These are phyloP conservation scores for Penicillium janthinellum DNA, from an alignment of 2,329 filamentous ascomycete species.

Conservation along the genomic window DNA sequence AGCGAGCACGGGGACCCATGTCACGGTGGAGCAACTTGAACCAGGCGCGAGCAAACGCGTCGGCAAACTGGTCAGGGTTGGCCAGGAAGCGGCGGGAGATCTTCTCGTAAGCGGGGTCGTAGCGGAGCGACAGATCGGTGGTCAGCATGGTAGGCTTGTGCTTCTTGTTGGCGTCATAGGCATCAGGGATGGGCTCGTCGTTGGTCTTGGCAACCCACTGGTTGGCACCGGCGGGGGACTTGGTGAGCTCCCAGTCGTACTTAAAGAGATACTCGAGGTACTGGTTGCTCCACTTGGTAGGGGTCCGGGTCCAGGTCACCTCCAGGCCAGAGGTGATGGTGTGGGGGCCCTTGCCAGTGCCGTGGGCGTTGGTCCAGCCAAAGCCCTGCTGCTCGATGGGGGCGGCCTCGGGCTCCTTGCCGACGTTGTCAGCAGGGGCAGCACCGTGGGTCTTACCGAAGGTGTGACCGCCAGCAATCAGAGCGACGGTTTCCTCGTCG, in stretches of 20 bases:
- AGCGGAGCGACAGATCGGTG: slow-evolving; percentile 71
- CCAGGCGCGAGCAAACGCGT: slow-evolving; percentile 74
- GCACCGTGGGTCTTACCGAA: slow-evolving; percentile 84
- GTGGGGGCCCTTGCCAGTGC: slow-evolving; percentile 68
- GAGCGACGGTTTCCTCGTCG: slow-evolving; percentile 76
- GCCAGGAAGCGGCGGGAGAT: slow-evolving; percentile 70
- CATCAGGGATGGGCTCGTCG: slow-evolving; percentile 68
- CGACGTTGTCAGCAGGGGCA: slow-evolving; percentile 63
- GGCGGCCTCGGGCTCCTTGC: slow-evolving; percentile 67
- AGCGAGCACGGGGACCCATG: slow-evolving; percentile 70
- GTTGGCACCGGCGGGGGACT: slow-evolving; percentile 74
- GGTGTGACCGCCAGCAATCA: slow-evolving; percentile 76
- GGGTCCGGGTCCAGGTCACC: slow-evolving; percentile 77
- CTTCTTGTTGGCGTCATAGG: slow-evolving; percentile 71
- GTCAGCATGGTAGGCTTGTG: slow-evolving; percentile 76
- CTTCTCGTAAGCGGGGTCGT: slow-evolving; percentile 73
- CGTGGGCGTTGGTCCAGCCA: slow-evolving; percentile 69
- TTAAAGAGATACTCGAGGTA: slow-evolving; percentile 77
- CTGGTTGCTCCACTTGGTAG: slow-evolving; percentile 73
- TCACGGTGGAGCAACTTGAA: slow-evolving; percentile 84
- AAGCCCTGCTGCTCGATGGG: slow-evolving; percentile 67
- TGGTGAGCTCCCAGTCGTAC: slow-evolving; percentile 75
- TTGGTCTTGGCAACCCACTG: slow-evolving; percentile 75
- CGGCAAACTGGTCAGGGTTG: slow-evolving; percentile 67
- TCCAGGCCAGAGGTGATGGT: slow-evolving; percentile 76